phyloP scores from a whole-genome alignment of 192 early-diverging fungal genomes.

The Umbelopsis ramanniana region DNA sequence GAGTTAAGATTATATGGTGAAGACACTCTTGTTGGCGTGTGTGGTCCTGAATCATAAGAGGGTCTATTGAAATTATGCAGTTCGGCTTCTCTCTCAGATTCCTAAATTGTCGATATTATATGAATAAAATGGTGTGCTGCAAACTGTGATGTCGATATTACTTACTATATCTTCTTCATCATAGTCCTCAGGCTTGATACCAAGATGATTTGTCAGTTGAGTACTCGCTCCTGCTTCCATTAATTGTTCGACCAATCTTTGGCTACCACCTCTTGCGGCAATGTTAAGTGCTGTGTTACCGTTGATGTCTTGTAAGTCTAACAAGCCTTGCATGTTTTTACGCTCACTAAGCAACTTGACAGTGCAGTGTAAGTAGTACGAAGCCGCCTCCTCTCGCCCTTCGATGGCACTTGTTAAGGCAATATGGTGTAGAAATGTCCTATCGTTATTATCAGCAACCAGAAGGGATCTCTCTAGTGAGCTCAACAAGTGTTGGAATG shows the following conservation, averaged over 20 bases:
- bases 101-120: not conserved
- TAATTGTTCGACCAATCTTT: slow-evolving; percentile 67
- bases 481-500: slow-evolving; percentile 74
- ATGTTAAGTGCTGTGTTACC: slow-evolving; percentile 92
- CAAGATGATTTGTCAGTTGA: slow-evolving; percentile 73
- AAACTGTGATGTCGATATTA: no score
- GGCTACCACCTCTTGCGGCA: slow-evolving; percentile 78
- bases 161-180: not conserved
- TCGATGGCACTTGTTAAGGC: slow-evolving; percentile 68
- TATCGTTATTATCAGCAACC: slow-evolving; percentile 69
- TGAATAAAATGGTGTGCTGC: no score
- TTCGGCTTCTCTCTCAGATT: not conserved
- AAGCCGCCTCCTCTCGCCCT: slow-evolving; percentile 64
- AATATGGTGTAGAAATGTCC: slow-evolving; percentile 92
- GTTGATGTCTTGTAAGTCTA: slow-evolving; percentile 72
- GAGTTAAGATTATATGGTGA: not conserved
- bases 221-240: slow-evolving; percentile 80
- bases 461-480: slow-evolving; percentile 73
- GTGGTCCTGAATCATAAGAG: not conserved
- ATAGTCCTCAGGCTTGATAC: slow-evolving; percentile 76
- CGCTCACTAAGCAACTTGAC: slow-evolving; percentile 65
- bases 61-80: not conserved
- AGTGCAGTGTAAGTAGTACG: slow-evolving; percentile 72
- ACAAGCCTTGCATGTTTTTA: slow-evolving; percentile 24
- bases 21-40: not conserved